A percentile compares a stretch with the other conserved stretches of the same genome.
phyloP scores from a whole-genome alignment of 352 stramenopile genomes.

The Phytophthora podocarpi region DNA sequence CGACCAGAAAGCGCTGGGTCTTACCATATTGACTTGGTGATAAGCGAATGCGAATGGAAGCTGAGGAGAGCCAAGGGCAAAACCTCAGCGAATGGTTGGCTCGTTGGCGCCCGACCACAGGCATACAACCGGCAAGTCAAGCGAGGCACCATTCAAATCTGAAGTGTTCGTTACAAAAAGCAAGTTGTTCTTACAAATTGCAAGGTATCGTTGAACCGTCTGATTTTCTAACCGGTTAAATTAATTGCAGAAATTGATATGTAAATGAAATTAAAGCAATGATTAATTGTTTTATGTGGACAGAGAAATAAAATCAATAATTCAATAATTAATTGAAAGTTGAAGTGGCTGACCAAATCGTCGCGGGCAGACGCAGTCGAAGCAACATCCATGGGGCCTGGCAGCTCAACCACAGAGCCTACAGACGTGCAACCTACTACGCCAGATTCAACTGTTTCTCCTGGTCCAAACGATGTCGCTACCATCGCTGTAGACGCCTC shows the following conservation, averaged over 20 bases:
- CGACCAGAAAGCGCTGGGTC: constrained; percentile 20
- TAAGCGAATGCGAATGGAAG: constrained; percentile 86
- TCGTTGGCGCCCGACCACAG: constrained; percentile 57
- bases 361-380: background rate
- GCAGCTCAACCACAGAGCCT: background rate
- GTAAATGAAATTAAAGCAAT: no score
- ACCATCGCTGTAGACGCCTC: background rate
- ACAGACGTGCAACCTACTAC: background rate
- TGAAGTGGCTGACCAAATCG: constrained; percentile 31
- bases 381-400: background rate
- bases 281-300: no score
- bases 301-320: no score
- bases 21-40: constrained; percentile 92
- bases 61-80: background rate
- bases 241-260: no score
- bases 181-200: background rate
- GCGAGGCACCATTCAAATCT: background rate
- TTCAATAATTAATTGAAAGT: no score
- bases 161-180: background rate
- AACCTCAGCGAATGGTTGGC: constrained; percentile 89
- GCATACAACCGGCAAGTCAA: constrained; percentile 47
- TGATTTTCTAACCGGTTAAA: no score
- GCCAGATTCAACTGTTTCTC: background rate
- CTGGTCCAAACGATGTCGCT: background rate
- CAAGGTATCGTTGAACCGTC: background rate